Evolutionary conservation across 2,329 filamentous ascomycete genomes (phyloP).

Genomic region (Penicillium palitans): DNA sequence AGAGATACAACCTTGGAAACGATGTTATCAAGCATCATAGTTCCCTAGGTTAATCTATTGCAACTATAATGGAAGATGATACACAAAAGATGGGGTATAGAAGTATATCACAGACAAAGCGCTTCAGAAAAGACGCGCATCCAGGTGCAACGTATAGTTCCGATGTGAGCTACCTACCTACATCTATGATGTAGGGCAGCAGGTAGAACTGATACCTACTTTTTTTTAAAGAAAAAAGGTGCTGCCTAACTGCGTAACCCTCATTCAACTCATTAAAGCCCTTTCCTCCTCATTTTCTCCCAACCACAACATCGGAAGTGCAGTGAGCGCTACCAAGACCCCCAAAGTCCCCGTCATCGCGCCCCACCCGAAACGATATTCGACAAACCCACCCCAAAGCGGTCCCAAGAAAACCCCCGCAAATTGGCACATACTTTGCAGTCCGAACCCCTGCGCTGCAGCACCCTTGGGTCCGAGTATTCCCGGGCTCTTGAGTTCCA

Average conservation of each 20-base stretch:
- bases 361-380: slow-evolving; percentile 36
- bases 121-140: background rate
- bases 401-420: slow-evolving; percentile 62
- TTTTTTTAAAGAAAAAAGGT: background rate
- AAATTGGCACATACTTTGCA: slow-evolving; percentile 65
- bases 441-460: slow-evolving; percentile 65
- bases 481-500: slow-evolving; percentile 65
- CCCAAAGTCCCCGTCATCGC: slow-evolving; percentile 33
- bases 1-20: no score
- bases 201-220: slow-evolving; percentile 1
- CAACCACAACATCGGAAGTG: slow-evolving; percentile 29
- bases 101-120: background rate
- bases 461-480: slow-evolving; percentile 59
- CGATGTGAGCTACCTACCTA: background rate
- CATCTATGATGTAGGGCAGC: background rate
- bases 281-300: slow-evolving; percentile 8
- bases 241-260: slow-evolving; percentile 12
- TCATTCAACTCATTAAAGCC: slow-evolving; percentile 5
- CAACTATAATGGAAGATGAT: no score
- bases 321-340: slow-evolving; percentile 29
- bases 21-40: background rate
- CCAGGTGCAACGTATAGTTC: background rate
- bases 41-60: background rate
- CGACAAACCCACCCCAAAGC: slow-evolving; percentile 52
- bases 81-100: background rate